Base-by-base conservation (phyloP, 2,329 filamentous ascomycete species). In the Ceratocystis lukuohia region DNA sequence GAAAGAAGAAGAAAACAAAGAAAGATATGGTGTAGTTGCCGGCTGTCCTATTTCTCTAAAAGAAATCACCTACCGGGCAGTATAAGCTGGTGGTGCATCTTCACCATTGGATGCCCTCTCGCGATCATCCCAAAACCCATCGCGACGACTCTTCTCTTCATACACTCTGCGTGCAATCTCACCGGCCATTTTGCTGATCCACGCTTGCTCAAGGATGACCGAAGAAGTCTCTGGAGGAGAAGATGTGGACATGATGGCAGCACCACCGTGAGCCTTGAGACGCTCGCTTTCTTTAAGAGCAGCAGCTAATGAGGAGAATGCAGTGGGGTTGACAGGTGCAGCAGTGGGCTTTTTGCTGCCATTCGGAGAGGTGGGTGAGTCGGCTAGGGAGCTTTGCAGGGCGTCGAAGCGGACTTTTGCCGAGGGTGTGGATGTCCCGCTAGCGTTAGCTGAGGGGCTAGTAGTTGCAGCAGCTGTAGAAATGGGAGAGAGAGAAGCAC, bases 111-210 rank as follows among this genome's bases (percentile, higher is more conserved):
- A 41, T 41, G 37, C 37, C 37, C 37, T 4, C 37, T 41, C 37
- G 65, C 78, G 76, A 67, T 84, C 82, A 53, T 80, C 77, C 80
- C 80, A 83, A 64, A 80, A 77, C 4, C 75, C 75, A 30, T 78
- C 76, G 65, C 82, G 78, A 45, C 80, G 78, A 65, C 80, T 78
- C 76, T 96, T 94, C 76, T 96, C 89, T 71, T 96, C 89, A 70
- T 93, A 89, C 70, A 96, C 91, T 66, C 90, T 88, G 63, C 86
- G 81, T 45, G 91, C 91, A 71, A 97, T 93, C 75, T 97, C 94
- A 69, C 87, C 87, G 4, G 93, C 92, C 84, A 99, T 94, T 78
- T 96, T 94, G 78, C 88, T 85, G 76, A 94, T 88, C 88, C 89
- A 94, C 2, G 89, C 89, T 74, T 91, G 87, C 73, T 91, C 88